Conservation (phyloP, 2,329 filamentous ascomycete genomes). For the Trichoderma sp. region DNA sequence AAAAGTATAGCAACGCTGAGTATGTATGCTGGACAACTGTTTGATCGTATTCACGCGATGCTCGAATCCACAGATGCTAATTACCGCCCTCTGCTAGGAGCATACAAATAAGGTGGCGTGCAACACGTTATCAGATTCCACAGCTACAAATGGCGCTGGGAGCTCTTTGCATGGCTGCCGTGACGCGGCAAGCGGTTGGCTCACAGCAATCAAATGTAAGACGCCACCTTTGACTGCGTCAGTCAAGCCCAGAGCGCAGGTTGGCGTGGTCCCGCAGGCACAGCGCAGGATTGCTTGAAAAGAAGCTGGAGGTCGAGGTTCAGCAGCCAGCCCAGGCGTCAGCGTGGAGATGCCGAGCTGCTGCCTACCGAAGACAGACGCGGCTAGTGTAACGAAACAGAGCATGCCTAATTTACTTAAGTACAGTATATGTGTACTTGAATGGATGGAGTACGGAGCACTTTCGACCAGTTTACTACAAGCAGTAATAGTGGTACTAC, state of each 20-base stretch:
- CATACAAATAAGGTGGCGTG: neutral
- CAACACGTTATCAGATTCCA: neutral
- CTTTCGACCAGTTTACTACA: neutral
- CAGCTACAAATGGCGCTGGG: neutral
- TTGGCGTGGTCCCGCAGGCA: neutral
- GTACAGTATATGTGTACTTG: too few species aligned
- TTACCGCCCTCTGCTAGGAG: neutral
- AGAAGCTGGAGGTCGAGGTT: neutral
- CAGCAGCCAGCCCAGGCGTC: neutral
- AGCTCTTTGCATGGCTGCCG: slow-evolving; percentile 1
- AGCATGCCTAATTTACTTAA: neutral
- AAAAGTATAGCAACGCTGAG: neutral
- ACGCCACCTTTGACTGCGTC: slow-evolving; percentile 14
- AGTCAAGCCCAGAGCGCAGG: neutral
- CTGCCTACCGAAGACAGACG: neutral
- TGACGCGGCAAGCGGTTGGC: slow-evolving; percentile 6
- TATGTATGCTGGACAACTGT: neutral
- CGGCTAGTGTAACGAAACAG: neutral
- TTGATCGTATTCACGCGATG: neutral
- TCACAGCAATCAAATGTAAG: slow-evolving; percentile 14
- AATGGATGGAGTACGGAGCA: neutral
- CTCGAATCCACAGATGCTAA: neutral
- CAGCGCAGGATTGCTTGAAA: neutral
- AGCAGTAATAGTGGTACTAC: neutral
- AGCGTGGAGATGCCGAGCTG: neutral